Evolutionary conservation across 2,329 filamentous ascomycete genomes (phyloP), one percentile per base, ranked within the genome.

Genomic region (Epichloe glyceriae): DNA sequence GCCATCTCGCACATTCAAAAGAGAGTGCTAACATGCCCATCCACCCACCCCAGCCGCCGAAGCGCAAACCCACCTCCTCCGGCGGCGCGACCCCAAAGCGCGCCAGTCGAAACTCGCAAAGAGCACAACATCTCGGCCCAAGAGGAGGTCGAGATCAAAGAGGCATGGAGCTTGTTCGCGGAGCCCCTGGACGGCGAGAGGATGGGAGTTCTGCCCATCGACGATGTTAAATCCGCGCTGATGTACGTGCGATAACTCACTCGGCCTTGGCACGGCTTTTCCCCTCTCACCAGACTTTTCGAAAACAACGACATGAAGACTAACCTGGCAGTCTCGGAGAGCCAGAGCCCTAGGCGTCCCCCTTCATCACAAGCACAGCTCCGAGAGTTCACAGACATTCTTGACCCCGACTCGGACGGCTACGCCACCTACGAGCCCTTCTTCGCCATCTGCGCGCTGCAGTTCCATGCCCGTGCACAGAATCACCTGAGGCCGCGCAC

Each of bases 21-120:
- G 19, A 19, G 26, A 3, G 30, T 2, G 42, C 42, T 44, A 33
- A 40, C 11, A 4, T 19, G 30, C 30, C 10, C 4, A n/a, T n/a
- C n/a, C n/a, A n/a, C 3, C 20, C 20, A 3, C 20, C 11, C 7
- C 17, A 79, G 74, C 75, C 76, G 56, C 71, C 75, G n/a, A 76
- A 76, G 64, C 75, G 76, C 59, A 76, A 74, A 60, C 54, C 65
- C 45, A 62, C 64, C 49, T 52, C 64, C 49, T 52, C 62, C 33
- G 43, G 55, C 47, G 51, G 61, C 19, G 64, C 17, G 51, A 62
- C 53, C 57, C 64, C 50, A 71, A 63, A 63, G 55, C 61, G 48
- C 85, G 86, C 55, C 82, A 81, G 61, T 95, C 90, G 53, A 94
- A 89, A 67, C 86, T 96, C 60, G 91, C 91, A 91, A 90, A 70